These are phyloP conservation scores for Schizothecium vesticola DNA, from an alignment of 495 filamentous ascomycete species.

Conservation along the genomic window DNA sequence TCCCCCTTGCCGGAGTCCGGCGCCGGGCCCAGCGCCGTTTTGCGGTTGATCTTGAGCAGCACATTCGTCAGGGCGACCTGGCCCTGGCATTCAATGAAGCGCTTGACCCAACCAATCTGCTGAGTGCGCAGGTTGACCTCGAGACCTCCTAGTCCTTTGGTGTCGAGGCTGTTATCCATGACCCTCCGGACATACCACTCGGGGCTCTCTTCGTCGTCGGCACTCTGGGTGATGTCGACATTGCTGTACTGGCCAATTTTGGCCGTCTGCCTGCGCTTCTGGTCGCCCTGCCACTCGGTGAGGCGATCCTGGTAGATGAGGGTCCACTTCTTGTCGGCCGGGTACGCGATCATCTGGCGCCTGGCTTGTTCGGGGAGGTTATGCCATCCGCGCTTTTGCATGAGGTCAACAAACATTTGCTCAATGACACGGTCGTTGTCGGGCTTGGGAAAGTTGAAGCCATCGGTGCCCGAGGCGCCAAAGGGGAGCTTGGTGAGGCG, in stretches of 20 bases:
- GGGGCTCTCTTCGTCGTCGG: conserved; percentile 90
- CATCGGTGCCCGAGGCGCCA: conserved; percentile 49
- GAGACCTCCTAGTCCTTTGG: conserved; percentile 84
- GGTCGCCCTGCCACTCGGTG: conserved; percentile 88
- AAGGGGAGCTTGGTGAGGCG: conserved; percentile 46
- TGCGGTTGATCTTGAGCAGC: conserved; percentile 84
- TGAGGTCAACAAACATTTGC: conserved; percentile 82
- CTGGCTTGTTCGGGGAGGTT: conserved; percentile 93
- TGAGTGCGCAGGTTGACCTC: conserved; percentile 93
- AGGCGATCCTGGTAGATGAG: conserved; percentile 92
- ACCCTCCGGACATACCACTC: conserved; percentile 98
- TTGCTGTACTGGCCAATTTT: conserved; percentile 57
- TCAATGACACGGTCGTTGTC: conserved; percentile 85
- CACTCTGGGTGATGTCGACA: conserved; percentile 58
- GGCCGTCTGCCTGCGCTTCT: conserved; percentile 73
- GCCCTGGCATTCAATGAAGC: conserved; percentile 95
- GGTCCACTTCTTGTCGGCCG: conserved; percentile 93
- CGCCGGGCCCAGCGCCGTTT: conserved; percentile 69
- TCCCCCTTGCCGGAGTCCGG: conserved; percentile 64
- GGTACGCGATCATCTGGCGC: conserved; percentile 92
- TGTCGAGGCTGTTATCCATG: conserved; percentile 89
- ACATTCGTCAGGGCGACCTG: conserved; percentile 95
- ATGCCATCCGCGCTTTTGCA: conserved; percentile 97
- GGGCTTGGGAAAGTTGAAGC: conserved; percentile 62
- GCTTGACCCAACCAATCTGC: conserved; percentile 95